Percentiles rank a stretch among this genome's conserved stretches.
Conservation (phyloP, 129 eudicot genomes). For the Sambucus nigra region DNA sequence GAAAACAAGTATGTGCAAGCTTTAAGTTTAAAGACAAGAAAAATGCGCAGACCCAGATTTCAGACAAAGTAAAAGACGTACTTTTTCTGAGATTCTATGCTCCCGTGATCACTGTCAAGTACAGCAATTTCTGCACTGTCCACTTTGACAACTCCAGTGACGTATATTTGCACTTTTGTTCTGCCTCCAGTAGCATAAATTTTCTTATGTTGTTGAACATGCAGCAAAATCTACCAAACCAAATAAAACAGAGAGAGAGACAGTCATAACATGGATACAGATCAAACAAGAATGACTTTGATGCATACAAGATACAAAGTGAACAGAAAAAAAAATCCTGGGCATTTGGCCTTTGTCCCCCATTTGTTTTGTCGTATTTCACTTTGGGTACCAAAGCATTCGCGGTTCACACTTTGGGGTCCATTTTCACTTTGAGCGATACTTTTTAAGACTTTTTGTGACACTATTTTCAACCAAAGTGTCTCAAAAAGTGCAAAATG, state of each 20-base stretch:
- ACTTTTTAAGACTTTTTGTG: no score
- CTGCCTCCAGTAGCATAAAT: conserved; percentile 69
- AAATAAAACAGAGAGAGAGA: conserved; percentile 4
- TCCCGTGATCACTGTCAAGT: conserved; percentile 72
- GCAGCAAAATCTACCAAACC: conserved; percentile 49
- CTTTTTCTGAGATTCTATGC: conserved; percentile 67
- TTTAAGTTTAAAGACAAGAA: neutral
- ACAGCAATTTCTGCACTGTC: conserved; percentile 54
- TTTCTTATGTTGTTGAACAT: conserved; percentile 58
- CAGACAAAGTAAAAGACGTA: conserved; percentile 17
- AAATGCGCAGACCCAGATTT: neutral
- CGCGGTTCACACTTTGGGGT: no score
- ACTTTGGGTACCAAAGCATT: no score
- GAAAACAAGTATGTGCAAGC: no score
- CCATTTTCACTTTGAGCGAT: no score
- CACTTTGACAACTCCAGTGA: conserved; percentile 59
- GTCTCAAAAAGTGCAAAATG: no score
- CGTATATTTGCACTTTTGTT: conserved; percentile 46
- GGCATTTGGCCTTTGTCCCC: no score
- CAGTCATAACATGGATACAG: neutral
- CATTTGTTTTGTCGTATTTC: no score
- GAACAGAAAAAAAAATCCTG: no score
- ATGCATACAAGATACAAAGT: conserved; percentile 10
- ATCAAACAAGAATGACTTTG: conserved; percentile 4
- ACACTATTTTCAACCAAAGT: no score